Base-by-base conservation (phyloP, 495 filamentous ascomycete species). In the Lepraria neglecta region DNA sequence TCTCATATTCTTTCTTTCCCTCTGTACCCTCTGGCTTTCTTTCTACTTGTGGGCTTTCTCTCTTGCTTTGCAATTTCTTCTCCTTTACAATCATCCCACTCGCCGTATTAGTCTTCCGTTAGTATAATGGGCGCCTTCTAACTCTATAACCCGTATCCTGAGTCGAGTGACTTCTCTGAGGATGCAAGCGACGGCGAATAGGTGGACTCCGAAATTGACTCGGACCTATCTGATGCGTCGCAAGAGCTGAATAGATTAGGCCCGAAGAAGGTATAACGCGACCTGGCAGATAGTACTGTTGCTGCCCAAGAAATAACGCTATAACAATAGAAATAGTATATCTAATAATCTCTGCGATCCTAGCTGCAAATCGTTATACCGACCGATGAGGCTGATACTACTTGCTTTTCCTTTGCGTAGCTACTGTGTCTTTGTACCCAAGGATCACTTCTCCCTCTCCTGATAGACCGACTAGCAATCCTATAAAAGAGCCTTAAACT, bases 151-250 rank as follows among this genome's bases (percentile, higher is more conserved):
- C 11, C 45, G 21, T 53, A 60, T 46, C 33, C 15, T 60, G 57
- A 70, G 64, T 38, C 58, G 70, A 45, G 58, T 60, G 47, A 50
- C 40, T 27, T 61, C 52, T 53, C 30, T 4, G 3, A 67, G 64
- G 21, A 67, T 50, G 27, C 56, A 30, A 28, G 64, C 64, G 14
- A 68, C 62, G 9, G 65, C 48, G 38, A 70, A 61, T 40, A 68
- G 65, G 44, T 64, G 68, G 31, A 52, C 14, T 44, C 19, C 58
- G 21, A 58, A 10, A 48, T 46, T 33, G 30, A 62, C 24, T 56
- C 30, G 12, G 30, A 50, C 19, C 4, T 42, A 66, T 31, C 40
- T 52, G 43, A 53, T 60, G 57, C 17, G 62, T 52, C 50, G 67
- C 57, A 66, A 38, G 56, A 60, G 64, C 68, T 69, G 66, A 40